phyloP scores from a whole-genome alignment of 176 grass and related monocot genomes.

The Ampelocalamus luodianensis region DNA sequence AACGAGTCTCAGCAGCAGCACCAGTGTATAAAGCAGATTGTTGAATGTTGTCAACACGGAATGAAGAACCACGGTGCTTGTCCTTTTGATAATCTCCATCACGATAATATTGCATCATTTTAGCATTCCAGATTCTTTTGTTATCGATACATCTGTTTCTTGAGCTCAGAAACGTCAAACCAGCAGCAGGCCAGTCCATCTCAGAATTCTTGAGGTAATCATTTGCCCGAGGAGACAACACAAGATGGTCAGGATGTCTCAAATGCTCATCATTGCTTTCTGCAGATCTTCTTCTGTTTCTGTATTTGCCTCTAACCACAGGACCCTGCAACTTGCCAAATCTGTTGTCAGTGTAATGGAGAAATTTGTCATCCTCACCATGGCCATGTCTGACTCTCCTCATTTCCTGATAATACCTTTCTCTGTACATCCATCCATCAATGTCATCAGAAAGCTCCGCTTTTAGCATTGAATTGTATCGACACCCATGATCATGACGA shows the following conservation, averaged over 20 bases:
- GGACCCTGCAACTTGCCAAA: slow-evolving; percentile 34
- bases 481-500: slow-evolving; percentile 3
- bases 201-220: slow-evolving; percentile 32
- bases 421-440: slow-evolving; percentile 39
- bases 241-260: slow-evolving; percentile 38
- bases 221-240: slow-evolving; percentile 34
- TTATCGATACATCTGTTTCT: slow-evolving; percentile 38
- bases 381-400: slow-evolving; percentile 31
- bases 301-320: slow-evolving; percentile 43
- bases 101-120: slow-evolving; percentile 32
- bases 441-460: slow-evolving; percentile 34
- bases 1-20: slow-evolving; percentile 38
- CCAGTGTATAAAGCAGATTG: slow-evolving; percentile 23
- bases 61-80: slow-evolving; percentile 30
- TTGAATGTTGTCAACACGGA: slow-evolving; percentile 22
- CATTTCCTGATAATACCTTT: slow-evolving; percentile 45
- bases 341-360: slow-evolving; percentile 37
- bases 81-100: slow-evolving; percentile 44
- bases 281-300: slow-evolving; percentile 34
- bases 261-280: slow-evolving; percentile 42
- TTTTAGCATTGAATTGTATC: slow-evolving; percentile 45
- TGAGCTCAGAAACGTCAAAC: slow-evolving; percentile 38
- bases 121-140: slow-evolving; percentile 34
- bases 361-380: slow-evolving; percentile 34
- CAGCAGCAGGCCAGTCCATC: slow-evolving; percentile 46